Conservation (phyloP, 176 grass and related monocot genomes). For the Pharus latifolius region DNA sequence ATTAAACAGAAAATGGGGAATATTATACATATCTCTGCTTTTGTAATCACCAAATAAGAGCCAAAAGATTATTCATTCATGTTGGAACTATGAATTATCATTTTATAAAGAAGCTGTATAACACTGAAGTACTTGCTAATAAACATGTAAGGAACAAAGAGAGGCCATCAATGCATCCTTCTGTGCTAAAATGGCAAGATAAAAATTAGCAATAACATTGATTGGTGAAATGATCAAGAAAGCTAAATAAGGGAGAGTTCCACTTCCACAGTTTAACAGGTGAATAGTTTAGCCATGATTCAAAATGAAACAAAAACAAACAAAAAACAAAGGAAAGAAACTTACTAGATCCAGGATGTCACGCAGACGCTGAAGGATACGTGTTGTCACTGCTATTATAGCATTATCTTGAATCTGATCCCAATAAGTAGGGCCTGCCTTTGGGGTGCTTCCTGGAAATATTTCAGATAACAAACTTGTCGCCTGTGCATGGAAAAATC, state of each 20-base stretch:
- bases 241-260: constrained; percentile 15
- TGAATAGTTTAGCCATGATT: constrained; percentile 17
- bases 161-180: neutral
- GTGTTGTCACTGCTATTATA: constrained; percentile 63
- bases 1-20: neutral
- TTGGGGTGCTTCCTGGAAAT: constrained; percentile 56
- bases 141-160: constrained; percentile 12
- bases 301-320: constrained; percentile 24
- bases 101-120: constrained; percentile 7
- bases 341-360: constrained; percentile 65
- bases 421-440: constrained; percentile 76
- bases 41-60: neutral
- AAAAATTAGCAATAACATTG: neutral
- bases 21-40: constrained; percentile 10
- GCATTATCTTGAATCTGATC: constrained; percentile 96
- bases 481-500: constrained; percentile 32
- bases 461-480: constrained; percentile 75
- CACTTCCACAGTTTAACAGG: neutral
- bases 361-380: constrained; percentile 61
- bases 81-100: too few relatives aligned
- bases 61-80: neutral
- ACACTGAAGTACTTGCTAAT: neutral
- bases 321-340: too few relatives aligned
- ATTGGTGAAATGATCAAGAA: neutral
- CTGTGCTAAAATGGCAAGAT: neutral